phyloP scores from a whole-genome alignment of 2,329 filamentous ascomycete species.

The Epichloe coenophiala region DNA sequence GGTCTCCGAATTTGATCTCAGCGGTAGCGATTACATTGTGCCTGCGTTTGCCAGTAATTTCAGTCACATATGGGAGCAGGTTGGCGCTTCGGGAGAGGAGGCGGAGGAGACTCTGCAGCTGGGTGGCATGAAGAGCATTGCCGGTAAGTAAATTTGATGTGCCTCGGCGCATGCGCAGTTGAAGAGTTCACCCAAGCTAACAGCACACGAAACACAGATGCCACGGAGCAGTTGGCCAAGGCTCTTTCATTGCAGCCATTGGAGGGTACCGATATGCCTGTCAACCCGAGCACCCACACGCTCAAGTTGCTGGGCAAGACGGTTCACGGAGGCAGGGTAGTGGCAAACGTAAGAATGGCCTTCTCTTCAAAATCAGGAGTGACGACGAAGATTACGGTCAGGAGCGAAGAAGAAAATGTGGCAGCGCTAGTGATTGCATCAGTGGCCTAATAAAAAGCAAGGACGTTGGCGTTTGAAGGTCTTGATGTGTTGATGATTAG shows the following conservation, averaged over 20 bases:
- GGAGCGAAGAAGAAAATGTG: conserved; percentile 86
- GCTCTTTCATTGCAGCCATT: conserved; percentile 82
- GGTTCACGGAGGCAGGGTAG: conserved; percentile 77
- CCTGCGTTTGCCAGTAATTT: conserved; percentile 93
- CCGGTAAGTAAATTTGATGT: conserved; percentile 47
- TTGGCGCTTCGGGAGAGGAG: conserved; percentile 78
- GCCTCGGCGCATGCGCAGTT: neutral
- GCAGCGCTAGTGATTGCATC: conserved; percentile 73
- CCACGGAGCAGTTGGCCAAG: conserved; percentile 80
- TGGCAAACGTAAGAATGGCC: conserved; percentile 81
- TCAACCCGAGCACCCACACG: conserved; percentile 81
- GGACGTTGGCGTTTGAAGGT: conserved; percentile 22
- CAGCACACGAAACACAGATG: conserved; percentile 44
- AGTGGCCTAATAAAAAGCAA: conserved; percentile 47
- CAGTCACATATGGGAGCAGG: conserved; percentile 88
- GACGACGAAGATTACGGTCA: conserved; percentile 86
- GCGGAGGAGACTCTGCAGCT: conserved; percentile 84
- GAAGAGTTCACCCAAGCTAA: conserved; percentile 10
- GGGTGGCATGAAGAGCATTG: conserved; percentile 78
- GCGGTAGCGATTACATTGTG: conserved; percentile 85
- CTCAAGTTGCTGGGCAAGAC: conserved; percentile 96
- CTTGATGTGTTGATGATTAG: conserved; percentile 22
- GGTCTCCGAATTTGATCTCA: conserved; percentile 82
- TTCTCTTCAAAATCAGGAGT: conserved; percentile 86
- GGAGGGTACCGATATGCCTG: conserved; percentile 82